Base-by-base conservation (phyloP, 768 basidiomycete species). In the Kwoniella newhampshirensis region DNA sequence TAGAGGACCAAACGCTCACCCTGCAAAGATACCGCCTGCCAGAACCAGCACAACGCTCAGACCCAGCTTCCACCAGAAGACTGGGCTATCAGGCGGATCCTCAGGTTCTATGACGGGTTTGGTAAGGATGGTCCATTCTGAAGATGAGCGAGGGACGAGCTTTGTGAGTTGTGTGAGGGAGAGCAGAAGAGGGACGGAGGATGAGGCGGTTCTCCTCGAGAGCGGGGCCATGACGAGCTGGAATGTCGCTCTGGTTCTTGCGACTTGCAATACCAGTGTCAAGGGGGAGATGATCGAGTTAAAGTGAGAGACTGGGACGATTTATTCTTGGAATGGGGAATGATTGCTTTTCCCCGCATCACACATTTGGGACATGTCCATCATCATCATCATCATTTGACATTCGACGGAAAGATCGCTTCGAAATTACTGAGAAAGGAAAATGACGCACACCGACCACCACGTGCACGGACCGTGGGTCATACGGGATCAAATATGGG, bases 11-110 rank as follows among this genome's bases (percentile, higher is more conserved):
- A 18, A 7, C 21, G 77, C 84, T 48, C 56, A 88, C 92, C 93
- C 93, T 12, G 93, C 89, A 73, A 98, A 96, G 4, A 92, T 86
- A 50, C 93, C 93, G 2, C 93, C 93, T 0, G 84, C 79, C 1
- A 98, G 77, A 6, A 98, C 91, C 25, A 98, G 81, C 2, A 77
- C 72, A 3, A 78, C 79, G 50, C 87, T 87, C 48, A 91, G 76
- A 18, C 81, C 59, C 27, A 96, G 77, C 70, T 91, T 89, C 57
- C 78, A 83, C 80, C 82, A 88, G 75, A 91, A 96, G 52, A 83
- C 83, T 1, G 85, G 80, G 46, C 67, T 70, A 27, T 63, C 73
- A 8, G 67, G 67, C n/a, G 75, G 75, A 51, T 76, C 73, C 51
- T 74, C 68, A 2, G 75, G 75, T 26, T 68, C 63, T 12, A 65